These are phyloP conservation scores for Yarrowia sp. DNA, from an alignment of 805 yeast genomes.

Conservation along the genomic window DNA sequence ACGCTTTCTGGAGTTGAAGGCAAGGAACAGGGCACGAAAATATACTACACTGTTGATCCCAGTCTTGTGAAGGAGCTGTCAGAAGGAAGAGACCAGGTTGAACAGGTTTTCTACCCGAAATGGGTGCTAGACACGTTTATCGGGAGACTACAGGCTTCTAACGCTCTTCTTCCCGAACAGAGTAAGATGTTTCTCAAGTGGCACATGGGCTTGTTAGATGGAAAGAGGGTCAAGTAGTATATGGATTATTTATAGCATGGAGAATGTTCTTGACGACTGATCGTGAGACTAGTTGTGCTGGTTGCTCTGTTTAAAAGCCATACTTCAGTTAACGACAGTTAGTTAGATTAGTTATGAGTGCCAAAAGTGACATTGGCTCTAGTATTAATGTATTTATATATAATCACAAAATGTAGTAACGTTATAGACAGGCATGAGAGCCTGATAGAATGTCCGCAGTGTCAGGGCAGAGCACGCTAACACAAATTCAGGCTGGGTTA, in stretches of 20 bases:
- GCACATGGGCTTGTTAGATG: slow-evolving; percentile 47
- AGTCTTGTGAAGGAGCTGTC: slow-evolving; percentile 47
- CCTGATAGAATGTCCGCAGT: too few relatives aligned
- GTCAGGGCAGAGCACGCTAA: too few relatives aligned
- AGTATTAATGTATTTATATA: too few relatives aligned
- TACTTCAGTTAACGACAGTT: not conserved
- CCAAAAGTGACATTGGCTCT: too few relatives aligned
- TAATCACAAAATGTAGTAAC: too few relatives aligned
- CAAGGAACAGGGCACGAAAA: slow-evolving; percentile 57
- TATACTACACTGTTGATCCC: slow-evolving; percentile 54
- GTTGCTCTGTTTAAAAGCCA: too few relatives aligned
- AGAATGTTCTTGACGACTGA: too few relatives aligned
- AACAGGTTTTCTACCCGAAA: slow-evolving; percentile 50
- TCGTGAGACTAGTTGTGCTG: too few relatives aligned
- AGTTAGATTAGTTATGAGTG: not conserved
- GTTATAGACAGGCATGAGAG: too few relatives aligned
- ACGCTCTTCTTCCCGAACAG: slow-evolving; percentile 51
- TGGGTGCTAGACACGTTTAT: slow-evolving; percentile 50
- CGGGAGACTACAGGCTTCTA: slow-evolving; percentile 47
- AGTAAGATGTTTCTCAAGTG: slow-evolving; percentile 46
- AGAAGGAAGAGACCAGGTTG: slow-evolving; percentile 53
- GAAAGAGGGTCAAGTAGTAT: not conserved
- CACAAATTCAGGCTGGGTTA: too few relatives aligned
- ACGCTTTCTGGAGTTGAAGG: slow-evolving; percentile 54
- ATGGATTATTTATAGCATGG: slow-evolving; percentile 11